Conservation (phyloP, 495 filamentous ascomycete genomes). For the Ramalina intermedia region DNA sequence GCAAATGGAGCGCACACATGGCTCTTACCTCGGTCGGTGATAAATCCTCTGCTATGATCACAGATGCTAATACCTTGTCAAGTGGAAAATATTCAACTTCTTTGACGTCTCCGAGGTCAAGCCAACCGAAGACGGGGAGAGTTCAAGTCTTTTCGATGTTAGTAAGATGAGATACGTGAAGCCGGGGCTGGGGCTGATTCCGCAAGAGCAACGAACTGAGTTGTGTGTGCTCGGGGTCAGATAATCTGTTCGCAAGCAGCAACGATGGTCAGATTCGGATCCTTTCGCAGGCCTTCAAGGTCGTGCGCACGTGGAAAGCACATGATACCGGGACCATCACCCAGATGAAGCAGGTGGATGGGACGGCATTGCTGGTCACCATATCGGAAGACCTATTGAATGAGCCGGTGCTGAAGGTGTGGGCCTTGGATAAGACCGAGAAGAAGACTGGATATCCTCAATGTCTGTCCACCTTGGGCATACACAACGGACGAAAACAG, state of each 20-base stretch:
- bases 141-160: constrained; percentile 47
- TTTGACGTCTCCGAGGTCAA: constrained; percentile 84
- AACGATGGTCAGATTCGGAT: constrained; percentile 75
- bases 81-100: constrained; percentile 99
- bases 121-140: constrained; percentile 54
- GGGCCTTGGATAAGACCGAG: constrained; percentile 86
- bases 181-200: constrained; percentile 19
- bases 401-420: constrained; percentile 84
- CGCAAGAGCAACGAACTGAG: constrained; percentile 43
- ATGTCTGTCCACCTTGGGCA: constrained; percentile 67
- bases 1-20: constrained; percentile 10
- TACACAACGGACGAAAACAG: constrained; percentile 83
- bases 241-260: constrained; percentile 80
- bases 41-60: background rate
- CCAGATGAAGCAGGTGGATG: constrained; percentile 89
- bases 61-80: background rate
- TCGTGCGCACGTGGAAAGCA: constrained; percentile 72
- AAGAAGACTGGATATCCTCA: constrained; percentile 83
- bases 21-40: constrained; percentile 21
- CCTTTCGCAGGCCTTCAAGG: constrained; percentile 72
- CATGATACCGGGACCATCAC: constrained; percentile 67
- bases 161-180: constrained; percentile 26
- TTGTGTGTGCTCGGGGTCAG: constrained; percentile 70
- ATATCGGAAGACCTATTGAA: constrained; percentile 74
- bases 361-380: constrained; percentile 74